Conservation (phyloP, 352 stramenopile genomes). For the Globisporangium spiculum region DNA sequence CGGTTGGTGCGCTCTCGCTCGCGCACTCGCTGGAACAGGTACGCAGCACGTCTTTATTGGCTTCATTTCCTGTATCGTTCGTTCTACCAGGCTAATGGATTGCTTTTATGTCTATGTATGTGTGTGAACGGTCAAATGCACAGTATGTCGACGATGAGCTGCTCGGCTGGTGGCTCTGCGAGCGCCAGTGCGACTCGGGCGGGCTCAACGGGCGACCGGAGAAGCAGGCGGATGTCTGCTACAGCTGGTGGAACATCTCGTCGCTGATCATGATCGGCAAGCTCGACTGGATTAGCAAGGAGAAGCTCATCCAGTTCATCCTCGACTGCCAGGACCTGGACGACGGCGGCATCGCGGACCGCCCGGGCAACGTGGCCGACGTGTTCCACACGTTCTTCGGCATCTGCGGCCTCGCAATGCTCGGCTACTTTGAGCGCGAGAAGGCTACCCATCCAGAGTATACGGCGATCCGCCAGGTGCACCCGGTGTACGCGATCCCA, state of each 20-base stretch:
- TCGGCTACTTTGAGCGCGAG: constrained; percentile 90
- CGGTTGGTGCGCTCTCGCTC: constrained; percentile 94
- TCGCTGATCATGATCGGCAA: constrained; percentile 95
- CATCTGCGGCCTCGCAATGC: constrained; percentile 92
- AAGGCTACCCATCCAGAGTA: constrained; percentile 52
- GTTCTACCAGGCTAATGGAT: not conserved
- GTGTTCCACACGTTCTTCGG: constrained; percentile 99
- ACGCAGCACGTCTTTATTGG: not conserved
- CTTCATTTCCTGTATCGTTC: no score
- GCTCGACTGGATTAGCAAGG: constrained; percentile 94
- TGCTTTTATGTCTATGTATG: no score
- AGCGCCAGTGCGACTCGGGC: constrained; percentile 96
- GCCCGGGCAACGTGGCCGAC: constrained; percentile 95
- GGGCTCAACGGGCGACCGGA: constrained; percentile 96
- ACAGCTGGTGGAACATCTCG: constrained; percentile 99
- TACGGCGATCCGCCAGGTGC: constrained; percentile 82
- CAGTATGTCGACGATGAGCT: constrained; percentile 87
- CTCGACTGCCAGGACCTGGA: constrained; percentile 96
- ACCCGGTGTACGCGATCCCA: constrained; percentile 95
- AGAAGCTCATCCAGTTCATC: constrained; percentile 93
- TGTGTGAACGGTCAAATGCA: not conserved
- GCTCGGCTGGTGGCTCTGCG: constrained; percentile 96
- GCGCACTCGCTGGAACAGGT: constrained; percentile 55
- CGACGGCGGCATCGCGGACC: constrained; percentile 97
- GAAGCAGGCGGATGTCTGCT: constrained; percentile 99